Conservation (phyloP, 2,329 filamentous ascomycete species). For the Apiospora saccharicola region DNA sequence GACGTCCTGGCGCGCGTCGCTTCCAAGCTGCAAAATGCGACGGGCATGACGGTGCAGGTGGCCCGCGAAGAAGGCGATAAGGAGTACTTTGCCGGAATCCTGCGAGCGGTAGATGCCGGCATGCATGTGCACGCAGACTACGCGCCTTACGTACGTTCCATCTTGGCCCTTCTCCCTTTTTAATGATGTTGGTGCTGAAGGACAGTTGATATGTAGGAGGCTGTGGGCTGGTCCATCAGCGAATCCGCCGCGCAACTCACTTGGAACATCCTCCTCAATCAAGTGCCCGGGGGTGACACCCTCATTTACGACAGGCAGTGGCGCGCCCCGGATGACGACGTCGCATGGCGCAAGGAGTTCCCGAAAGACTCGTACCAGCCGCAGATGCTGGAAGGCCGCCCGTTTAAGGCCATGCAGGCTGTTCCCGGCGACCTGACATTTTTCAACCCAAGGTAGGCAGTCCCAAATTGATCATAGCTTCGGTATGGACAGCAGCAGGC, state of each 20-base stretch:
- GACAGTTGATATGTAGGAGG: too few relatives aligned
- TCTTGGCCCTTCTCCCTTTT: background rate
- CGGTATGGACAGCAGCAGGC: too few relatives aligned
- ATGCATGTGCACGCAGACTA: background rate
- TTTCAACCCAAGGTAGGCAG: background rate
- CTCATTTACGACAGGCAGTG: slow-evolving; percentile 19
- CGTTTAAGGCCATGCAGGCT: slow-evolving; percentile 18
- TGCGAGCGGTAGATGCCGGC: background rate
- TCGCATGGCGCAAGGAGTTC: slow-evolving; percentile 5
- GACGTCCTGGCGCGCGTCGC: slow-evolving; percentile 10
- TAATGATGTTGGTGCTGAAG: too few relatives aligned
- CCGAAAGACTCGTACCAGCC: background rate
- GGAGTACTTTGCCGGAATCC: background rate
- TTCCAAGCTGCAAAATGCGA: background rate
- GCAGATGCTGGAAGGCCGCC: slow-evolving; percentile 17
- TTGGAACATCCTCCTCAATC: slow-evolving; percentile 23
- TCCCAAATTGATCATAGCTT: too few relatives aligned
- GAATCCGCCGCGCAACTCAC: background rate
- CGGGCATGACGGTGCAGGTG: background rate
- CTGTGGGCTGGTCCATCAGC: background rate
- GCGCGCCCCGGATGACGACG: slow-evolving; percentile 13
- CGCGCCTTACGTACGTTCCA: background rate
- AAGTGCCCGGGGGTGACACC: slow-evolving; percentile 5
- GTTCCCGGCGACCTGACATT: slow-evolving; percentile 5
- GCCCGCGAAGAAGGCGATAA: background rate